Conservation (phyloP, 768 basidiomycete species). For the Boletus patriciae region DNA sequence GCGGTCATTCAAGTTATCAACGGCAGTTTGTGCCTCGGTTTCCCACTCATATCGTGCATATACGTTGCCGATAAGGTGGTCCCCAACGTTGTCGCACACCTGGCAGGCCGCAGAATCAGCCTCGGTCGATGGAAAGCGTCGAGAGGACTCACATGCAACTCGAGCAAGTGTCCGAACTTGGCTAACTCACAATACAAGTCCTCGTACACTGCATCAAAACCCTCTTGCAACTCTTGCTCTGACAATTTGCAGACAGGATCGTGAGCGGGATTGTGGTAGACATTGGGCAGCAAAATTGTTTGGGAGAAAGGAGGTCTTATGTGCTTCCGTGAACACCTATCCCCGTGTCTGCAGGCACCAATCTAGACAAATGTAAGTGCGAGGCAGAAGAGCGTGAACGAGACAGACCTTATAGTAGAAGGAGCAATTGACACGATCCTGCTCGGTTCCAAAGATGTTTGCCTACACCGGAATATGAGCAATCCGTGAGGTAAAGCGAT, state of each 20-base stretch:
- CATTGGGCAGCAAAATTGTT: slow-evolving; percentile 93
- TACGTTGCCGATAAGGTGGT: slow-evolving; percentile 96
- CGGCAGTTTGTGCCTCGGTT: slow-evolving; percentile 91
- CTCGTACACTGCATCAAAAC: slow-evolving; percentile 92
- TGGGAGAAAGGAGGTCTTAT: slow-evolving; percentile 98
- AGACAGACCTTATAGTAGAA: slow-evolving; percentile 91
- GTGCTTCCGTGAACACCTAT: slow-evolving; percentile 97
- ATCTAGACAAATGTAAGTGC: slow-evolving; percentile 52
- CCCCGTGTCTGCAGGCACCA: slow-evolving; percentile 97
- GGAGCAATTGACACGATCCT: slow-evolving; percentile 96
- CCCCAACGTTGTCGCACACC: slow-evolving; percentile 99
- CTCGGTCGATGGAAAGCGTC: neutral
- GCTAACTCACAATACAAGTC: slow-evolving; percentile 93
- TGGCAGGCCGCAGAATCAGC: slow-evolving; percentile 31
- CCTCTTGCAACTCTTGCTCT: slow-evolving; percentile 86
- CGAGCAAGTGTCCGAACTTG: slow-evolving; percentile 93
- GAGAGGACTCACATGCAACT: slow-evolving; percentile 75
- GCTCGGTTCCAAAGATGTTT: slow-evolving; percentile 94
- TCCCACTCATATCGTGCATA: slow-evolving; percentile 99
- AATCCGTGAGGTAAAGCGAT: neutral
- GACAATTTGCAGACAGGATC: slow-evolving; percentile 86
- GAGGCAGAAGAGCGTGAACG: neutral
- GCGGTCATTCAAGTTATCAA: slow-evolving; percentile 89
- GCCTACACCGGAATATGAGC: slow-evolving; percentile 48
- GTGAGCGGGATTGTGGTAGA: slow-evolving; percentile 97